Evolutionary conservation across 805 yeast species (phyloP), one percentile per base, ranked within the genome.

Genomic region (Debaryomyces castellii): DNA sequence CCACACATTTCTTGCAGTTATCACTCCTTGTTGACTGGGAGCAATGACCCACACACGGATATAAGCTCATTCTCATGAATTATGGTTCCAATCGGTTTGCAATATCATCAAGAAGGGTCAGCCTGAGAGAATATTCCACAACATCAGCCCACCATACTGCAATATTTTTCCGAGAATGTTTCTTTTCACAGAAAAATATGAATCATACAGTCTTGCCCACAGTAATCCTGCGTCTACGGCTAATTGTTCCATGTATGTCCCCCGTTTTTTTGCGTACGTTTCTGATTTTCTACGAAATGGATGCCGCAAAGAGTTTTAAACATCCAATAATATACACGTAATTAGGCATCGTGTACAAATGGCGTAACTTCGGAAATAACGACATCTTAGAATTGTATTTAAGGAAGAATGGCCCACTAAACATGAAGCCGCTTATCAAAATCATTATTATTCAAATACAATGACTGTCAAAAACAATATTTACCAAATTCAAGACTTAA

Each of bases 401-500:
- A n/a, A n/a, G n/a, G n/a, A n/a, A n/a, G n/a, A n/a, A n/a, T n/a
- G n/a, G n/a, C n/a, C n/a, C n/a, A n/a, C n/a, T n/a, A n/a, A n/a
- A n/a, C n/a, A n/a, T n/a, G n/a, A n/a, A n/a, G n/a, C n/a, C n/a
- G n/a, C n/a, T 10, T 5, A n/a, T 30, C 5, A 30, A 3, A 30
- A 16, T n/a, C 18, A 30, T 25, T 12, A 30, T 5, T 30, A 4
- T n/a, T n/a, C 33, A 30, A 27, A 5, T 25, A 30, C 18, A 30
- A 34, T 34, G 37, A 34, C 37, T 23, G 23, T 4, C 11, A 20
- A 11, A 11, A 17, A 17, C 3, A 17, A 55, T 51, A 39, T 63
- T 22, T 68, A 65, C 49, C 47, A 54, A 32, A 49, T 63, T 30
- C 50, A 59, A 38, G 63, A 60, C 18, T 60, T 71, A 24, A 63